Evolutionary conservation across 352 stramenopile species (phyloP), one percentile per base, ranked within the genome.

Genomic region (Phytopythium helicoides): DNA sequence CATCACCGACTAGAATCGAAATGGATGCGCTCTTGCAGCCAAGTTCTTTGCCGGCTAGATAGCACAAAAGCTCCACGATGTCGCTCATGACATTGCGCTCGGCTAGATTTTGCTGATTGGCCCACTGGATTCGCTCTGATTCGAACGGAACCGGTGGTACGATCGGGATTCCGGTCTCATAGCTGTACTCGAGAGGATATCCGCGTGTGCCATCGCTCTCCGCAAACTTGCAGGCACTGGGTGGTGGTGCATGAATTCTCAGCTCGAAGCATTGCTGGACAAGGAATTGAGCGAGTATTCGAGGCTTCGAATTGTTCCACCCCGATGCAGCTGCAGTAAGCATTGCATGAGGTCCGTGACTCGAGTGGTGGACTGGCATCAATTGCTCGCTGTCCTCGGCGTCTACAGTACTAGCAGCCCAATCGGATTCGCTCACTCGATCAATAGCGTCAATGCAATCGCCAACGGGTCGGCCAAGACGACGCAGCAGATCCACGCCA

Each of bases 201-300:
- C 37, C 47, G 2, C 76, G 56, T 15, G 50, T 62, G 11, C 73
- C 70, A 36, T 78, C 60, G 14, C 54, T 44, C 50, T 87, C 76
- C 0, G 76, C 71, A 42, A 87, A 69, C 33, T 71, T 36, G 25
- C 76, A 87, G 18, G 64, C 56, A 0, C 68, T 52, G 18, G 82
- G 38, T 10, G 72, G 55, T 2, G 81, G 45, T 34, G 84, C 71
- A 0, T 54, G 23, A 4, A 87, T 49, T 0, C 57, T 55, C 23
- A 87, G 64, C 34, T 87, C 76, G 25, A 87, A 87, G 44, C 76
- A 87, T 45, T 82, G 72, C 50, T 87, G 76, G 19, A 83, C 72
- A 22, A 87, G 58, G 39, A 75, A 65, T 44, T 82, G 71, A 19
- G 66, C 66, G 31, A 60, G 56, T 25, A 33, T 33, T 73, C 63